Conservation (phyloP, 2,329 filamentous ascomycete genomes). For the Colletotrichum orchidophilum region DNA sequence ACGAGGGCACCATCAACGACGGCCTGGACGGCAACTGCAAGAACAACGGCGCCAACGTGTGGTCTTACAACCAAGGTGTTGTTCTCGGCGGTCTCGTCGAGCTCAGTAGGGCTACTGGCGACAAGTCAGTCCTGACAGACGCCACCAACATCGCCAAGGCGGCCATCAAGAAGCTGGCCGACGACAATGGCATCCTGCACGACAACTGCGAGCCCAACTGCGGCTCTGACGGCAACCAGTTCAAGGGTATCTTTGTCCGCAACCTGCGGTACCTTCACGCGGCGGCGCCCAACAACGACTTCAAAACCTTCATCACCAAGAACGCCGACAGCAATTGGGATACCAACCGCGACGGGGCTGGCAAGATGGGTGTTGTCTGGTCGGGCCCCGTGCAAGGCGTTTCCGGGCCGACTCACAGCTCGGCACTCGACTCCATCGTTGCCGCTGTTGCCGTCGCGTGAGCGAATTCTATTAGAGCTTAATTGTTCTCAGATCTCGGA, state of each 20-base stretch:
- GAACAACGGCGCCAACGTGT: constrained; percentile 61
- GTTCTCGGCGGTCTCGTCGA: constrained; percentile 65
- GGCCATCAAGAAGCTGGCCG: constrained; percentile 56
- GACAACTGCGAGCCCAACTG: constrained; percentile 59
- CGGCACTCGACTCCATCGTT: constrained; percentile 73
- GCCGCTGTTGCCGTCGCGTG: constrained; percentile 60
- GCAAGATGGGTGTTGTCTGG: constrained; percentile 72
- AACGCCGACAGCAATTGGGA: constrained; percentile 75
- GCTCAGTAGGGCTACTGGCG: constrained; percentile 54
- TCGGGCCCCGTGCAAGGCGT: constrained; percentile 63
- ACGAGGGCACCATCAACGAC: constrained; percentile 61
- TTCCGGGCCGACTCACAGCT: constrained; percentile 69
- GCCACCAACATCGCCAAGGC: constrained; percentile 62
- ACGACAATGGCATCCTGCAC: constrained; percentile 57
- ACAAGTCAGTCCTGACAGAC: constrained; percentile 50
- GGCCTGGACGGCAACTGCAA: constrained; percentile 58
- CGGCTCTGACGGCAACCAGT: constrained; percentile 65
- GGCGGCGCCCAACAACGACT: constrained; percentile 58
- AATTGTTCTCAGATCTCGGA: neutral
- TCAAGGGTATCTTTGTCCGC: constrained; percentile 77
- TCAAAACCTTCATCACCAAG: constrained; percentile 62
- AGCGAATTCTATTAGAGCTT: neutral
- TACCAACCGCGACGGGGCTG: constrained; percentile 59
- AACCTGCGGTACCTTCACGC: constrained; percentile 69
- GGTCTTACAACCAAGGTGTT: constrained; percentile 68